These are phyloP conservation scores for Yamadazyma laniorum DNA, from an alignment of 805 yeast genomes.

Conservation along the genomic window DNA sequence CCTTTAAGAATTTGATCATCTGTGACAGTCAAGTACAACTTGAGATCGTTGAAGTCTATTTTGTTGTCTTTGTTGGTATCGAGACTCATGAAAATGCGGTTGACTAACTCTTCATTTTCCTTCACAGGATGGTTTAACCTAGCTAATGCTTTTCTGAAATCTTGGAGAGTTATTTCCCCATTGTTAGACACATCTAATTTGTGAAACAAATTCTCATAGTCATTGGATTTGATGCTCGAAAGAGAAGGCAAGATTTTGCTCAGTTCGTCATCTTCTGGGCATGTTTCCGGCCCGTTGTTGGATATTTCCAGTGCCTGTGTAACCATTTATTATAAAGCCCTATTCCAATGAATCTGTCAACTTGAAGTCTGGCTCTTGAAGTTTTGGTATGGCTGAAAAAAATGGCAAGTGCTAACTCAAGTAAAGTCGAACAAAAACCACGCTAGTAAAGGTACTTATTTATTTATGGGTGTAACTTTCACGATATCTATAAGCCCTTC, in stretches of 20 bases:
- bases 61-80: conserved; percentile 55
- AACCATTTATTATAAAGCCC: conserved; percentile 1
- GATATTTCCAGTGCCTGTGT: not conserved
- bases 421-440: not conserved
- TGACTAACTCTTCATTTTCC: conserved; percentile 57
- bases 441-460: not conserved
- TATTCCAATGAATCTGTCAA: no score
- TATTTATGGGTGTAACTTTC: no score
- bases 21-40: conserved; percentile 60
- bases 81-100: conserved; percentile 55
- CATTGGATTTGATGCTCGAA: conserved; percentile 6
- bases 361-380: no score
- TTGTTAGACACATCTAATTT: conserved; percentile 36
- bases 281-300: not conserved
- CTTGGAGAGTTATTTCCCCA: conserved; percentile 51
- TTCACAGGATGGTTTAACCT: conserved; percentile 62
- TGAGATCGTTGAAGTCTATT: conserved; percentile 66
- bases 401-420: not conserved
- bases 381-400: not conserved
- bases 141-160: conserved; percentile 47
- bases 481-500: no score
- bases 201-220: conserved; percentile 25
- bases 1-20: conserved; percentile 71
- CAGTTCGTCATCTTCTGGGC: conserved; percentile 1
- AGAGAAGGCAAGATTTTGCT: conserved; percentile 3